Evolutionary conservation across 176 grass and related monocot species (phyloP), one percentile per base, ranked within the genome.

Genomic region (Ananas comosus): DNA sequence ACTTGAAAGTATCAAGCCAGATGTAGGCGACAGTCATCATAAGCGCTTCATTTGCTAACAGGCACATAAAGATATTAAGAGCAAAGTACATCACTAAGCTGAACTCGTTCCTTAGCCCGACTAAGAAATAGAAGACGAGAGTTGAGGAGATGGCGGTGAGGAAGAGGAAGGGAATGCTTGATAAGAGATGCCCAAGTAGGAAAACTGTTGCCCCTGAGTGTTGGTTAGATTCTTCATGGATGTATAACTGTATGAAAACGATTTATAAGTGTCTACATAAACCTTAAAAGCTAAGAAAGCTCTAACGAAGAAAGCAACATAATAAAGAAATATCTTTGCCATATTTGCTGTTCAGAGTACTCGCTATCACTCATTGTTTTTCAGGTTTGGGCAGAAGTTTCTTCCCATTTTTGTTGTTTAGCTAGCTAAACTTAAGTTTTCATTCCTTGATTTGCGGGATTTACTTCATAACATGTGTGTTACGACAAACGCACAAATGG

Each of bases 51-150:
- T 96, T 96, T 19, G 88, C 93, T 71, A 96, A 63, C 50, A 96
- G 63, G 73, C 88, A 89, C 84, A 85, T 83, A 65, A 96, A 96
- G 23, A 96, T 74, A 6, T 83, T 90, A 61, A 83, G 22, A 58
- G 90, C 74, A 67, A 96, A 96, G 70, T 96, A 96, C 86, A 96
- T 83, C 52, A 96, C 76, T 59, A 92, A 78, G 74, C 64, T 87
- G 64, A 96, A 96, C 70, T 96, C 93, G 25, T 83, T 85, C 80
- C 86, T 96, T 49, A 96, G 70, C 19, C 93, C 93, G 24, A 89
- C 68, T 25, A 96, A 71, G 76, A 92, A 96, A 85, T 96, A 96
- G 79, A 96, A 92, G 13, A 87, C 71, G 67, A 96, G 22, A 9
- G 93, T 83, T 0, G 93, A 87, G 2, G 84, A 83, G 67, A 96